phyloP scores from a whole-genome alignment of 208 protist genomes.

The Trypanosomatidae sp. region DNA sequence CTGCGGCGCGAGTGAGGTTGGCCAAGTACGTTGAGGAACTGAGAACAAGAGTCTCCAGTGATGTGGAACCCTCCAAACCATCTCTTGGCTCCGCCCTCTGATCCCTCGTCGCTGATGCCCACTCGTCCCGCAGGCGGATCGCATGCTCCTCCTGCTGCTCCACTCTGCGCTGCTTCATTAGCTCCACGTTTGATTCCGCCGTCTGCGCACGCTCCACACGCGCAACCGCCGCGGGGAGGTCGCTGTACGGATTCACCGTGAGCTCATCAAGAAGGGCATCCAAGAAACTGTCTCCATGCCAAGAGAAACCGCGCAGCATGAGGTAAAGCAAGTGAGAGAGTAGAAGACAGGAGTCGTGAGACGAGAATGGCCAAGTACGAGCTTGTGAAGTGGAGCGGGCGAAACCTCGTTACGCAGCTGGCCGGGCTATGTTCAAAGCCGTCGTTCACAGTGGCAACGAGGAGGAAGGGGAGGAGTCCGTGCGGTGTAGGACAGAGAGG shows the following conservation, averaged over 20 bases:
- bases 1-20: background rate
- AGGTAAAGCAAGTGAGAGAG: background rate
- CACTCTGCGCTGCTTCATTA: conserved; percentile 8
- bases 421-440: background rate
- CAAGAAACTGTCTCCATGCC: conserved; percentile 11
- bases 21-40: conserved; percentile 4
- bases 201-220: background rate
- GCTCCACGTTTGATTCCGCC: conserved; percentile 8
- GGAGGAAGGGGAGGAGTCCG: background rate
- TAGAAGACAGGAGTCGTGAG: background rate
- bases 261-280: conserved; percentile 24
- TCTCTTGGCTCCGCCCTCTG: background rate
- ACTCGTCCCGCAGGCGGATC: conserved; percentile 11
- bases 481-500: background rate
- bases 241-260: conserved; percentile 15
- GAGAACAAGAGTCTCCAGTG: conserved; percentile 5
- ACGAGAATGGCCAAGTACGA: background rate
- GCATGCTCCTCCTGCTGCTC: conserved; percentile 14
- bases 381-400: background rate
- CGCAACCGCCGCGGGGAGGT: conserved; percentile 11
- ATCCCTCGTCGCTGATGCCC: background rate
- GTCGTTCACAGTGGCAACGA: background rate
- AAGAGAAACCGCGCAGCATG: conserved; percentile 4
- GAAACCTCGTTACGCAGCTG: background rate
- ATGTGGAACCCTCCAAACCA: background rate